Conservation (phyloP, 257 asterid genomes). For the Echium plantagineum region DNA sequence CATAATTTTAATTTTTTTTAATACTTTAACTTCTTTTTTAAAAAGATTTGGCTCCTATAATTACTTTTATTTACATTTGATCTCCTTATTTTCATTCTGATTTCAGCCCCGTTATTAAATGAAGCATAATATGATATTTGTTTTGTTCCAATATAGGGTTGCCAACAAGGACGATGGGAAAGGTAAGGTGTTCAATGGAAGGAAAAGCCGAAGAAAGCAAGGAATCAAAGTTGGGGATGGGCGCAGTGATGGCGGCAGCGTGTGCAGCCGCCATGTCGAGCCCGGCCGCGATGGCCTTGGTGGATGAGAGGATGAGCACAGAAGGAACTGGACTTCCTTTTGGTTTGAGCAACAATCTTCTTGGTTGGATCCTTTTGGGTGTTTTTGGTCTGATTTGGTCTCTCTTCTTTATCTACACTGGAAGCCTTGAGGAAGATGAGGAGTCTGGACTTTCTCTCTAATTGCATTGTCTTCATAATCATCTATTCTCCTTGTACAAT, state of each 20-base stretch:
- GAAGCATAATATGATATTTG: too few relatives aligned
- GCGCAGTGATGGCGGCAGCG: conserved; percentile 43
- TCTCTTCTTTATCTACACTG: conserved; percentile 42
- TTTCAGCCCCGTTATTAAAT: too few relatives aligned
- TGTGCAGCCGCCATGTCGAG: conserved; percentile 48
- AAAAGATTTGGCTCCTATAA: too few relatives aligned
- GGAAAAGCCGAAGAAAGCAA: conserved; percentile 26
- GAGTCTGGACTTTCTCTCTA: conserved; percentile 86
- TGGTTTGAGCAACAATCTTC: conserved; percentile 80
- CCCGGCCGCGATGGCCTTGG: conserved; percentile 93
- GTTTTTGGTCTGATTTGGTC: conserved; percentile 83
- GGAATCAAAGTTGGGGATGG: conserved; percentile 48
- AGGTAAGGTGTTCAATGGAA: conserved; percentile 55
- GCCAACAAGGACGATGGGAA: conserved; percentile 52
- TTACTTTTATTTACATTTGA: too few relatives aligned
- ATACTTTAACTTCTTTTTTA: too few relatives aligned
- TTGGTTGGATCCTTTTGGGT: conserved; percentile 72
- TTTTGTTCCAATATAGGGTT: conserved; percentile 24
- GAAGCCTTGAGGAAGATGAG: conserved; percentile 75
- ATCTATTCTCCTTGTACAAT: not conserved
- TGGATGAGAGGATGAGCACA: conserved; percentile 94
- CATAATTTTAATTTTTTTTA: too few relatives aligned
- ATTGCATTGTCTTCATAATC: not conserved
- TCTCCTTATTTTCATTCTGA: too few relatives aligned
- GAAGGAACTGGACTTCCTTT: conserved; percentile 95